Percentiles rank a stretch among this genome's conserved stretches.
Conservation (phyloP, 192 early-diverging fungal species). For the Coemansia sp. region DNA sequence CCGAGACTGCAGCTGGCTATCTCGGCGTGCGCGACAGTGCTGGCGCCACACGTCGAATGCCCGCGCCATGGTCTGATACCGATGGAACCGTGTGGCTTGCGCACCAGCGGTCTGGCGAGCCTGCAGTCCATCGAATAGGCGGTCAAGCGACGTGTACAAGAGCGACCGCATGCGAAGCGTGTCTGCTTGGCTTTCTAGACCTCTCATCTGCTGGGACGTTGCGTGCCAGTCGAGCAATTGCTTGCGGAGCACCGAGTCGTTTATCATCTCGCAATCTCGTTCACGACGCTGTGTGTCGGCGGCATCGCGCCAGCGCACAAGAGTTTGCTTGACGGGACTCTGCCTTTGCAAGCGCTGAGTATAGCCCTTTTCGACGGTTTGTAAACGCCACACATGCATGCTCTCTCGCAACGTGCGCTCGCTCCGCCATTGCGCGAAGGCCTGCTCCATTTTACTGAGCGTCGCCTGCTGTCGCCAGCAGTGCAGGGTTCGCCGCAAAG, state of each 20-base stretch:
- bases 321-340: neutral
- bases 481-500: neutral
- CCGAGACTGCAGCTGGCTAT: slow-evolving; percentile 25
- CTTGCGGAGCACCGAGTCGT: neutral
- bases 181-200: slow-evolving; percentile 14
- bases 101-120: neutral
- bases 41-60: slow-evolving; percentile 1
- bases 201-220: neutral
- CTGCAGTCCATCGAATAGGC: neutral
- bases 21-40: neutral
- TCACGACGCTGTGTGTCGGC: neutral
- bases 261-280: neutral
- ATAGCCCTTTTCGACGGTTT: neutral
- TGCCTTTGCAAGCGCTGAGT: neutral
- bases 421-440: neutral
- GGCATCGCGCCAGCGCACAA: slow-evolving; percentile 14
- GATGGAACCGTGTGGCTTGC: slow-evolving; percentile 1
- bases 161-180: slow-evolving; percentile 1
- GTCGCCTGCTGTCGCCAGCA: slow-evolving; percentile 6
- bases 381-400: slow-evolving; percentile 9
- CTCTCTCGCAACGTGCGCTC: neutral
- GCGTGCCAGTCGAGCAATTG: slow-evolving; percentile 3
- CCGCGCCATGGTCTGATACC: neutral
- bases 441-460: neutral
- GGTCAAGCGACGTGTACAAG: neutral